Evolutionary conservation across 23 red algal genomes (phyloP).

Genomic region (Gracilaria gracilis): DNA sequence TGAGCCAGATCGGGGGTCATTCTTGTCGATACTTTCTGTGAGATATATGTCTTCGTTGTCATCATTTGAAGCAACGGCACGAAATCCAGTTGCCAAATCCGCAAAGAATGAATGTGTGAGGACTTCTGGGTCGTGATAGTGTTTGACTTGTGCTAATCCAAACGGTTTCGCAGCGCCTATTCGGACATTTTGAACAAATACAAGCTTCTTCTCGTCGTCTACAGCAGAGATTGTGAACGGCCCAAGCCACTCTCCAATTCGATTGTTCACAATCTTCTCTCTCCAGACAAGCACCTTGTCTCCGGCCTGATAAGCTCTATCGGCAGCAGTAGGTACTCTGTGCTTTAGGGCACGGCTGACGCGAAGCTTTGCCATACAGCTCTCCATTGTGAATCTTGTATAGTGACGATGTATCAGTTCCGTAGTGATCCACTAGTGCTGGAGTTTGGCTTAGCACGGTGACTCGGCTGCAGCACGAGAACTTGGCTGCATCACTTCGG

Average conservation of each 20-base stretch:
- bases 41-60: not conserved
- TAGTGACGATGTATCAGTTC: no score
- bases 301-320: not conserved
- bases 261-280: slow-evolving; percentile 53
- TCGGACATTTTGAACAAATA: slow-evolving; percentile 28
- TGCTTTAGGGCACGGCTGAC: slow-evolving; percentile 43
- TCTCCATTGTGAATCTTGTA: no score
- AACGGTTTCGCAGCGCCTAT: slow-evolving; percentile 24
- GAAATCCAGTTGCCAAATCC: not conserved
- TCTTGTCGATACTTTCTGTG: slow-evolving; percentile 18
- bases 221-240: slow-evolving; percentile 5
- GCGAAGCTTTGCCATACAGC: slow-evolving; percentile 21
- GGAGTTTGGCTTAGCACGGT: no score
- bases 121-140: slow-evolving; percentile 15
- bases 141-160: slow-evolving; percentile 56
- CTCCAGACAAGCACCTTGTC: slow-evolving; percentile 66
- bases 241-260: slow-evolving; percentile 65
- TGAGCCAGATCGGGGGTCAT: slow-evolving; percentile 25
- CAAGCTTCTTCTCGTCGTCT: slow-evolving; percentile 29
- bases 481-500: no score
- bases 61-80: no score
- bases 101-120: slow-evolving; percentile 41
- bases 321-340: slow-evolving; percentile 20
- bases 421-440: no score
- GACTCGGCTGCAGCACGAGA: no score